Evolutionary conservation across 2,329 filamentous ascomycete species (phyloP).

Genomic region (Exophiala spinifera): DNA sequence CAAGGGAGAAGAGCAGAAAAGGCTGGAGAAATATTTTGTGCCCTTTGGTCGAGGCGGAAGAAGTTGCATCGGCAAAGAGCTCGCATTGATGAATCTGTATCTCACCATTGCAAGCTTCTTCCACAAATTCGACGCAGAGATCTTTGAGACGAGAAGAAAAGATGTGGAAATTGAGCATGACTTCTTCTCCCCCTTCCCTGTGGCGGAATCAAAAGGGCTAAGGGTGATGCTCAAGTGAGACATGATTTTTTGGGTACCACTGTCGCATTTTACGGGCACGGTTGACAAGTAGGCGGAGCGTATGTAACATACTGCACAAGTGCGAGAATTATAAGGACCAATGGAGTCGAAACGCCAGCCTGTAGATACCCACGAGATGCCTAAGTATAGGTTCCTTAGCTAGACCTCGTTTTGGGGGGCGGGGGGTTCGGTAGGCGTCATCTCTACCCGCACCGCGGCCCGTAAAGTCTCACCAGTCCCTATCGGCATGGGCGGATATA

Average conservation of each 20-base stretch:
- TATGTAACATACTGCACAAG: no score
- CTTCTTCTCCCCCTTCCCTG: constrained; percentile 32
- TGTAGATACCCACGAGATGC: no score
- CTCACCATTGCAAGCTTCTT: constrained; percentile 31
- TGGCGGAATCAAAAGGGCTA: constrained; percentile 29
- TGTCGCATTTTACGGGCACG: no score
- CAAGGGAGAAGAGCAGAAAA: constrained; percentile 24
- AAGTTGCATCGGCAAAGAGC: constrained; percentile 31
- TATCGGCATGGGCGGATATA: no score
- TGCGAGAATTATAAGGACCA: no score
- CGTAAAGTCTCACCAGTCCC: no score
- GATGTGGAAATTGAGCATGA: constrained; percentile 34
- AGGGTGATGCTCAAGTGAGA: constrained; percentile 24
- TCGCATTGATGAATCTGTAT: constrained; percentile 33
- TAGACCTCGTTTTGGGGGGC: no score
- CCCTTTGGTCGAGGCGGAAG: constrained; percentile 31
- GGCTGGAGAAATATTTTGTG: constrained; percentile 29
- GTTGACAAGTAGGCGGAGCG: no score
- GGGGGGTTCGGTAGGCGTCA: no score
- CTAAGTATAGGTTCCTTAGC: no score
- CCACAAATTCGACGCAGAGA: constrained; percentile 30
- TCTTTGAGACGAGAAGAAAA: constrained; percentile 31
- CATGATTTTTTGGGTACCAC: background rate
- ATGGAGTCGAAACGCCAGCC: no score
- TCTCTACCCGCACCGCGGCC: no score